phyloP scores from a whole-genome alignment of 192 early-diverging fungal genomes.

The Rhizophagus prolifer region DNA sequence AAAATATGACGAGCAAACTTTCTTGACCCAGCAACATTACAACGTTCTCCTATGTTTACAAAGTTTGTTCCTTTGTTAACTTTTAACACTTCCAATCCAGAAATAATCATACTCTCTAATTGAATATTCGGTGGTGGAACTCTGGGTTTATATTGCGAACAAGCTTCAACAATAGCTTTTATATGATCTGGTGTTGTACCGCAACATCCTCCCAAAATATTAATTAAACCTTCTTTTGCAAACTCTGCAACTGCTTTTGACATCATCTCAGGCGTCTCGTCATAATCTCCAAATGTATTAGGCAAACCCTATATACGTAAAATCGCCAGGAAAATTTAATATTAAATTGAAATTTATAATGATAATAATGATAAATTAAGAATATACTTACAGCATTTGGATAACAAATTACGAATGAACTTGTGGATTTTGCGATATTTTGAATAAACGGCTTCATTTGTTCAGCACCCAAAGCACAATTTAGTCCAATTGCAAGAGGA shows the following conservation, averaged over 20 bases:
- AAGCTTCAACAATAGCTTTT: conserved; percentile 75
- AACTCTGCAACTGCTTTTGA: conserved; percentile 81
- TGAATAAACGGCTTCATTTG: conserved; percentile 97
- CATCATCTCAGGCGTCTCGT: conserved; percentile 86
- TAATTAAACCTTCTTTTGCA: conserved; percentile 90
- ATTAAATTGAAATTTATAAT: background rate
- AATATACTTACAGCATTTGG: conserved; percentile 76
- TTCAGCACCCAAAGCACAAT: conserved; percentile 83
- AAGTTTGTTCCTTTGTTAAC: conserved; percentile 84
- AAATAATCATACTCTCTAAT: conserved; percentile 72
- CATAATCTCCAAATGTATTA: conserved; percentile 97
- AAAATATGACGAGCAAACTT: conserved; percentile 93
- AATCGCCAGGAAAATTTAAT: conserved; percentile 1
- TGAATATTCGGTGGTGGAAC: conserved; percentile 69
- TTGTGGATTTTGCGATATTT: conserved; percentile 81
- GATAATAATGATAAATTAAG: background rate
- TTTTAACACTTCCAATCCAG: conserved; percentile 82
- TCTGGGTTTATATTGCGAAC: conserved; percentile 75
- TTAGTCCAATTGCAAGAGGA: conserved; percentile 89
- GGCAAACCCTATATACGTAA: conserved; percentile 68
- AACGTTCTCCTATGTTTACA: conserved; percentile 95
- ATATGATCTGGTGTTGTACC: conserved; percentile 96
- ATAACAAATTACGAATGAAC: conserved; percentile 87
- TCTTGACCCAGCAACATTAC: conserved; percentile 94
- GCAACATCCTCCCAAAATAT: conserved; percentile 96